These are phyloP conservation scores for Blastosporella zonata DNA, from an alignment of 1,284 basidiomycete genomes.

Conservation along the genomic window DNA sequence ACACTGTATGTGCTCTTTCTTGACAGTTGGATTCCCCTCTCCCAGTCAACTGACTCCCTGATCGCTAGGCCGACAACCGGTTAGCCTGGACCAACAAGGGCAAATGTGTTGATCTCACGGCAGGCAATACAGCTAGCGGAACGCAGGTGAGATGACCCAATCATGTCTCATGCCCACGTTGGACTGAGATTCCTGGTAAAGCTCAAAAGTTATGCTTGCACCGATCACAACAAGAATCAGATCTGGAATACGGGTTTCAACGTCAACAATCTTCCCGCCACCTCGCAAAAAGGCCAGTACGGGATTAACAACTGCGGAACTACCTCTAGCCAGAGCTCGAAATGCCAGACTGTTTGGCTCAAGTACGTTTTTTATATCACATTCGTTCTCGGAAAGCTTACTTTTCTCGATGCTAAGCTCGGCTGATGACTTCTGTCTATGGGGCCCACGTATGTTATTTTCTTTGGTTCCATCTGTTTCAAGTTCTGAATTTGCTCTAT, in stretches of 20 bases:
- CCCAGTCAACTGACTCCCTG: no score
- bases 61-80: constrained; percentile 38
- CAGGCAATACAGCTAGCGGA: constrained; percentile 37
- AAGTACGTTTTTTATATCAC: constrained; percentile 33
- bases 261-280: constrained; percentile 35
- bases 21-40: no score
- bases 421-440: constrained; percentile 63
- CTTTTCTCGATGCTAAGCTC: constrained; percentile 29
- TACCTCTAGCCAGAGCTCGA: constrained; percentile 40
- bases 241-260: constrained; percentile 50
- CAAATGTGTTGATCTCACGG: constrained; percentile 47
- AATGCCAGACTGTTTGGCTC: constrained; percentile 56
- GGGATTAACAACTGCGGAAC: constrained; percentile 60
- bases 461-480: not conserved
- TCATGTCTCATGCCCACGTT: not conserved
- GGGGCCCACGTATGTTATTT: constrained; percentile 43
- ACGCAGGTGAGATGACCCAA: constrained; percentile 32
- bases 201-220: constrained; percentile 39
- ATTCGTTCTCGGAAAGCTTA: not conserved
- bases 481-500: constrained; percentile 6
- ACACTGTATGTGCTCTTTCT: constrained; percentile 32
- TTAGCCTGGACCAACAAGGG: constrained; percentile 44
- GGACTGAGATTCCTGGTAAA: no score
- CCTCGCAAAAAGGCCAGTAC: constrained; percentile 49
- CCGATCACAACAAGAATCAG: constrained; percentile 39